These are phyloP conservation scores for Rhododendron williamsianum DNA, from an alignment of 148 eudicot genomes.

Conservation along the genomic window DNA sequence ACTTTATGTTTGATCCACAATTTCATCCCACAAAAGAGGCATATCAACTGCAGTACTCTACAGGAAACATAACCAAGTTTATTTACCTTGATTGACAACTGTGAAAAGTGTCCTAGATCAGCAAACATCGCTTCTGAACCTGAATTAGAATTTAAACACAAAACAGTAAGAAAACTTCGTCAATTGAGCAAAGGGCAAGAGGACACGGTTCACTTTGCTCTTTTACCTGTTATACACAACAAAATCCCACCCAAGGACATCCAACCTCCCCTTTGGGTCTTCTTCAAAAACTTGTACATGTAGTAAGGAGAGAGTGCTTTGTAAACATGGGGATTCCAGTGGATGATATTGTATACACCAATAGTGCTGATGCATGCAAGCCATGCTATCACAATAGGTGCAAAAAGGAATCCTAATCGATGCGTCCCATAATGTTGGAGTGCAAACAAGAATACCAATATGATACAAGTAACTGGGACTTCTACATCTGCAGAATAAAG, in stretches of 20 bases:
- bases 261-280: conserved; percentile 87
- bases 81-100: conserved; percentile 82
- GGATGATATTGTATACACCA: conserved; percentile 77
- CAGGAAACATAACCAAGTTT: neutral
- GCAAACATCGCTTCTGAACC: conserved; percentile 99
- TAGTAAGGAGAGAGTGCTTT: conserved; percentile 90
- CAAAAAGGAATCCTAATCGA: conserved; percentile 82
- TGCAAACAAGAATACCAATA: conserved; percentile 71
- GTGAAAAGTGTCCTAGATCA: conserved; percentile 98
- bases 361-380: conserved; percentile 85
- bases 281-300: conserved; percentile 91
- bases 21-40: neutral
- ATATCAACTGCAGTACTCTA: neutral
- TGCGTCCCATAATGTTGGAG: conserved; percentile 95
- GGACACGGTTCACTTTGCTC: neutral
- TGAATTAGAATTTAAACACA: conserved; percentile 16
- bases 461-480: conserved; percentile 76
- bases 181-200: conserved; percentile 5
- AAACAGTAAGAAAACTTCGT: neutral
- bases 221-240: conserved; percentile 83
- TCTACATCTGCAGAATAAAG: conserved; percentile 64
- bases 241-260: conserved; percentile 97
- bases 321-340: conserved; percentile 83
- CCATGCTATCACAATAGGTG: conserved; percentile 84
- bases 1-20: neutral